These are phyloP conservation scores for Prunus kanzakura DNA, from an alignment of 306 rosid genomes.

Conservation along the genomic window DNA sequence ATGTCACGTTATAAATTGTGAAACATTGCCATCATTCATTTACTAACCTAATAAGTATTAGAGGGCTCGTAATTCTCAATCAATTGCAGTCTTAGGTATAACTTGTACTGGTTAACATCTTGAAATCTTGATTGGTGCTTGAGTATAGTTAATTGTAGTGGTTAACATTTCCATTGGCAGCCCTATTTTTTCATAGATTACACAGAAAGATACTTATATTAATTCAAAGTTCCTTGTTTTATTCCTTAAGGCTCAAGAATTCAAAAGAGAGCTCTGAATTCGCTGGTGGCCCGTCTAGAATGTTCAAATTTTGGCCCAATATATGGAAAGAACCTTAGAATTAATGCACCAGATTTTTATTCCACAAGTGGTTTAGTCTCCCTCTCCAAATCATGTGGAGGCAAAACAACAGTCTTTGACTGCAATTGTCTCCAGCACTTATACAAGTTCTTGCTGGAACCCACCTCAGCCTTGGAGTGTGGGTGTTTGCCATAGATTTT, in stretches of 20 bases:
- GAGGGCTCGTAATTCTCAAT: no score
- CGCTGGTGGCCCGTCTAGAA: constrained; percentile 3
- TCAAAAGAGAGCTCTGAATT: neutral
- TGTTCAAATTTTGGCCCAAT: constrained; percentile 2
- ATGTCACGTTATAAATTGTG: neutral
- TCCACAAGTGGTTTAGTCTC: neutral
- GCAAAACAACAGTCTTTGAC: neutral
- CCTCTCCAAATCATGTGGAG: neutral
- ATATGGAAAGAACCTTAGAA: neutral
- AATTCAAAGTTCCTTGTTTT: neutral
- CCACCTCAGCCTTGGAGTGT: neutral
- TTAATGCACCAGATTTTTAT: neutral
- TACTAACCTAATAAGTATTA: no score
- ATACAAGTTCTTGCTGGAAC: neutral
- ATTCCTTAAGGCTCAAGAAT: neutral
- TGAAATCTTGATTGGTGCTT: no score
- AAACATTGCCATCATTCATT: no score
- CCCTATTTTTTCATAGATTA: neutral
- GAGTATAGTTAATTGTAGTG: neutral
- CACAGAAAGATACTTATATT: neutral
- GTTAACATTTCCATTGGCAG: neutral
- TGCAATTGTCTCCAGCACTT: neutral
- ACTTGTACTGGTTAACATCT: neutral
- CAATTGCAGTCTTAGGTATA: neutral
- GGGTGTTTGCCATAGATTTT: neutral